Evolutionary conservation across 1,284 basidiomycete genomes (phyloP).

Genomic region (Bjerkandera adusta): DNA sequence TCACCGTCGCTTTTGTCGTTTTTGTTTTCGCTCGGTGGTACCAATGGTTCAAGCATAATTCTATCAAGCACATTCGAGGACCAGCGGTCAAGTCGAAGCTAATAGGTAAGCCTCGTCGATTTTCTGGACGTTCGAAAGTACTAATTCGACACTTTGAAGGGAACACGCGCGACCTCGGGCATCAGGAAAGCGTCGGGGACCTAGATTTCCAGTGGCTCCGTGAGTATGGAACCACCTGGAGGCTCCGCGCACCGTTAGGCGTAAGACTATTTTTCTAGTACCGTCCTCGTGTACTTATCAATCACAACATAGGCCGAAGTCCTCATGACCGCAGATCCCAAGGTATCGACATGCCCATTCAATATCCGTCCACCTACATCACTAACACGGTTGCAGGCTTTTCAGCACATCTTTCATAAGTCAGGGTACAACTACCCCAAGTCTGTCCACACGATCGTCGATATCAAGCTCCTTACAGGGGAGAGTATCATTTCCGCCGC

Average conservation of each 20-base stretch:
- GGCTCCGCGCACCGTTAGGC: slow-evolving; percentile 12
- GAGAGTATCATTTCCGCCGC: slow-evolving; percentile 20
- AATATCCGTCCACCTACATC: background rate
- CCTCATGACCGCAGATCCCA: slow-evolving; percentile 25
- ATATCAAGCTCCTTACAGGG: slow-evolving; percentile 18
- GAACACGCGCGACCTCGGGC: slow-evolving; percentile 9
- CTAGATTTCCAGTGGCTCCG: slow-evolving; percentile 27
- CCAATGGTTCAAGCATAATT: too few relatives aligned
- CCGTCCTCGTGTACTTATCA: slow-evolving; percentile 8
- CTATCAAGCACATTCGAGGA: background rate
- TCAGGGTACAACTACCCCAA: slow-evolving; percentile 26
- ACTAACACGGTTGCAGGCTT: too few relatives aligned
- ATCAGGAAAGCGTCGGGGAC: slow-evolving; percentile 31
- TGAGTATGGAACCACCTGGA: slow-evolving; percentile 32
- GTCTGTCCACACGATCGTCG: slow-evolving; percentile 11
- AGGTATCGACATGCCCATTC: slow-evolving; percentile 8
- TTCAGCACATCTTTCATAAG: slow-evolving; percentile 28
- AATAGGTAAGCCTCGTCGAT: background rate
- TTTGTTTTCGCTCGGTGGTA: too few relatives aligned
- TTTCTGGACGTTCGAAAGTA: background rate
- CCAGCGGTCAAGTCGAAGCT: background rate
- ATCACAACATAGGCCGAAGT: slow-evolving; percentile 9
- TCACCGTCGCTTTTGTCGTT: too few relatives aligned
- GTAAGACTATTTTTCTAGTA: background rate
- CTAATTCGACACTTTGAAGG: background rate